Percentiles rank a stretch among this genome's conserved stretches.
phyloP scores from a whole-genome alignment of 2,329 filamentous ascomycete species.

The Aspergillus spinulosporus region DNA sequence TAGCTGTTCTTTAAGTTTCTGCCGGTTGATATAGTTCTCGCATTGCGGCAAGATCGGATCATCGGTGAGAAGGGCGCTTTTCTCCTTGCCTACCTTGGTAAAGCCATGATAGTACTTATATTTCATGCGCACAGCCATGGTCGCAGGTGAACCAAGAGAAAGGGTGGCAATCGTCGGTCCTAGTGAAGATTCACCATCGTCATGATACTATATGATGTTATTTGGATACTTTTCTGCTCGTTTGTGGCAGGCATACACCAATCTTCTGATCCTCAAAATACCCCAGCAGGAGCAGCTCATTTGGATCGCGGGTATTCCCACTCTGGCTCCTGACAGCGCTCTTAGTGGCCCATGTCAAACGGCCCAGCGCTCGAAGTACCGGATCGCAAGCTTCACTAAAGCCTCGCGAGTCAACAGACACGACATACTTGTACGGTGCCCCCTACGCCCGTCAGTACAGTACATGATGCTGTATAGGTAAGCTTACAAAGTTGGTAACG shows the following conservation, averaged over 20 bases:
- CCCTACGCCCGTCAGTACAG: conserved; percentile 39
- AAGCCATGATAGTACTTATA: conserved; percentile 45
- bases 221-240: neutral
- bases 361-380: conserved; percentile 49
- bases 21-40: conserved; percentile 25
- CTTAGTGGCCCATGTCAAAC: conserved; percentile 56
- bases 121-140: conserved; percentile 59
- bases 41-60: conserved; percentile 39
- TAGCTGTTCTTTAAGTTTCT: conserved; percentile 25
- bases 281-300: conserved; percentile 57
- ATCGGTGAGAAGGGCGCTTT: conserved; percentile 18
- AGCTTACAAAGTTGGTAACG: conserved; percentile 49
- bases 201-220: conserved; percentile 50
- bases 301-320: conserved; percentile 45
- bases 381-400: conserved; percentile 45
- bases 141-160: conserved; percentile 54
- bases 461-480: too few species aligned
- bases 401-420: conserved; percentile 46
- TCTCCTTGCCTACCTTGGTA: conserved; percentile 9
- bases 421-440: conserved; percentile 62
- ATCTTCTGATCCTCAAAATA: conserved; percentile 60
- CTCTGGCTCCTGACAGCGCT: conserved; percentile 35
- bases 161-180: conserved; percentile 58
- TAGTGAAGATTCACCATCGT: conserved; percentile 58
- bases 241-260: conserved; percentile 35